Percentiles rank a stretch among this genome's conserved stretches.
These are phyloP conservation scores for Saturnispora dispora DNA, from an alignment of 805 yeast genomes.

Conservation along the genomic window DNA sequence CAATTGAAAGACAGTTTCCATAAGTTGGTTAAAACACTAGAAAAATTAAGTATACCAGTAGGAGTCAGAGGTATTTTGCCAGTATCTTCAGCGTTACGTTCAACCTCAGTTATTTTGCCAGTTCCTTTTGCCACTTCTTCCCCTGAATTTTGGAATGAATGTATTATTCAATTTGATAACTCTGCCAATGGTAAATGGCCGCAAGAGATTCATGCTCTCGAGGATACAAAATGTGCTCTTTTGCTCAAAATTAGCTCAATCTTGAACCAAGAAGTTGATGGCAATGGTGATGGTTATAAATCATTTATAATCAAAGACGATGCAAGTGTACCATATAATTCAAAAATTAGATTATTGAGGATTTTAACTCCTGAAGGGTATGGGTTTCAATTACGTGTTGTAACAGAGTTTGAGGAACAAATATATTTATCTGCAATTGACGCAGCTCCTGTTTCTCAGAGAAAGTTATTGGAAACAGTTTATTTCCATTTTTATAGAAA, in stretches of 20 bases:
- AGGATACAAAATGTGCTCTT: constrained; percentile 86
- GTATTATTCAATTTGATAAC: constrained; percentile 77
- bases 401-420: constrained; percentile 77
- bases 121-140: constrained; percentile 69
- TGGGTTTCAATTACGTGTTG: constrained; percentile 69
- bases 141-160: constrained; percentile 74
- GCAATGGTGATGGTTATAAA: constrained; percentile 35
- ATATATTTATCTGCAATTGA: constrained; percentile 64
- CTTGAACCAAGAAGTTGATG: constrained; percentile 32
- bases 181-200: constrained; percentile 83
- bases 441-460: constrained; percentile 52
- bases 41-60: constrained; percentile 55
- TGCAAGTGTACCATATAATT: constrained; percentile 53
- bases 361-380: constrained; percentile 83
- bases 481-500: constrained; percentile 57
- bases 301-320: constrained; percentile 59
- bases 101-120: constrained; percentile 69
- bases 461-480: constrained; percentile 48
- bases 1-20: constrained; percentile 43
- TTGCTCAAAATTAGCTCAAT: constrained; percentile 52
- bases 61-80: constrained; percentile 64
- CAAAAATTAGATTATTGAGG: constrained; percentile 47
- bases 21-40: constrained; percentile 33
- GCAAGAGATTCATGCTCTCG: constrained; percentile 75
- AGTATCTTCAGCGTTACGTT: constrained; percentile 64